phyloP scores from a whole-genome alignment of 2,329 filamentous ascomycete genomes.

The Phyllosticta citribraziliensis region DNA sequence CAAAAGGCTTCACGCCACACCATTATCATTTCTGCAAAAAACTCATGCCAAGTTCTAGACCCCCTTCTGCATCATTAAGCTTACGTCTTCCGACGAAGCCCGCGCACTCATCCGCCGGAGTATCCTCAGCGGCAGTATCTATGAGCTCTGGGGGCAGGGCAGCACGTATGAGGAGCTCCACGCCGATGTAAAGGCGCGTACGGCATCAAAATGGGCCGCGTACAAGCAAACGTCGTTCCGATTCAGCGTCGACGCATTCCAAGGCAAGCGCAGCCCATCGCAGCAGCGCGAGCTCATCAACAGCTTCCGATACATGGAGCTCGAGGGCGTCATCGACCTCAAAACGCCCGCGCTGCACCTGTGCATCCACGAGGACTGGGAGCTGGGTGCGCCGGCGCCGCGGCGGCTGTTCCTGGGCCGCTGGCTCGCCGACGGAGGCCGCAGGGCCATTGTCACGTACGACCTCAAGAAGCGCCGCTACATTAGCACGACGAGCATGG shows the following conservation, averaged over 20 bases:
- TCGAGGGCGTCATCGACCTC: slow-evolving; percentile 71
- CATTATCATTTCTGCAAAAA: background rate
- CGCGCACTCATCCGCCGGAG: slow-evolving; percentile 60
- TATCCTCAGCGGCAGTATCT: slow-evolving; percentile 72
- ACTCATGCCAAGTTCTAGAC: slow-evolving; percentile 45
- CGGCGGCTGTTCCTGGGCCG: slow-evolving; percentile 62
- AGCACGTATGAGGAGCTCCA: slow-evolving; percentile 59
- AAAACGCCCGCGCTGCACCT: slow-evolving; percentile 62
- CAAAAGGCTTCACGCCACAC: background rate
- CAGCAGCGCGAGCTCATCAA: slow-evolving; percentile 70
- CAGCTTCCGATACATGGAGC: slow-evolving; percentile 66
- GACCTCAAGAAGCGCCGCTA: slow-evolving; percentile 90
- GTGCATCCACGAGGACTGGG: slow-evolving; percentile 74
- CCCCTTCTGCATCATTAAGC: slow-evolving; percentile 70
- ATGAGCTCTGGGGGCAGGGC: slow-evolving; percentile 80
- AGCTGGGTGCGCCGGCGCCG: slow-evolving; percentile 46
- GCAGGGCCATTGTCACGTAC: slow-evolving; percentile 61
- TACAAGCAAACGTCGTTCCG: slow-evolving; percentile 66
- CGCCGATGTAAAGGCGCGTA: slow-evolving; percentile 48
- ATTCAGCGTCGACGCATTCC: slow-evolving; percentile 76
- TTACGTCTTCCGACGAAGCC: slow-evolving; percentile 56
- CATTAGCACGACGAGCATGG: slow-evolving; percentile 96
- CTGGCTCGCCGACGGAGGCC: slow-evolving; percentile 54
- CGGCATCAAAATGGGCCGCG: slow-evolving; percentile 53
- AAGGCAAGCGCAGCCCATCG: slow-evolving; percentile 54